Percentiles rank a stretch among this genome's conserved stretches.
These are phyloP conservation scores for Panus rudis DNA, from an alignment of 768 basidiomycete species.

Conservation along the genomic window DNA sequence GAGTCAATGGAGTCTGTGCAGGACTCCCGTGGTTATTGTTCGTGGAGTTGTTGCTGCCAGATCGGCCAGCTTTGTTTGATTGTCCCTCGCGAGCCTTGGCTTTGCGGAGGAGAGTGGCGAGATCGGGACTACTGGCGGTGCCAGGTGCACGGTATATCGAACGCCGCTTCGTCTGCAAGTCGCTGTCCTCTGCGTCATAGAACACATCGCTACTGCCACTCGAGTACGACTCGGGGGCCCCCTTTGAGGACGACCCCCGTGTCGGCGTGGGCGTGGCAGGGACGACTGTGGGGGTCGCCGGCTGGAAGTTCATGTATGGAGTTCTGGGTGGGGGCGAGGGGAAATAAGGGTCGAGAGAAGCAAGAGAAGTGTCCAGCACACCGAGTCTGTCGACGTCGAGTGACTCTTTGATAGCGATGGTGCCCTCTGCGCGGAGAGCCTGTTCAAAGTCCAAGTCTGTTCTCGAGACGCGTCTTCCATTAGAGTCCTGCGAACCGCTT, in stretches of 20 bases:
- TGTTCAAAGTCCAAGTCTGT: constrained; percentile 80
- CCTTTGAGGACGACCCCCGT: constrained; percentile 25
- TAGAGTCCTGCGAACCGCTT: constrained; percentile 44
- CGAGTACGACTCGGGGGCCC: constrained; percentile 44
- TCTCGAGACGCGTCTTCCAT: constrained; percentile 55
- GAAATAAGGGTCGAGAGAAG: constrained; percentile 35
- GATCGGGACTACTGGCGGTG: constrained; percentile 86
- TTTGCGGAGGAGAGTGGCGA: constrained; percentile 81
- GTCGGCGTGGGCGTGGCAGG: constrained; percentile 63
- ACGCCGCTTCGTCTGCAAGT: constrained; percentile 68
- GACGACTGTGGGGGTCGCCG: constrained; percentile 54
- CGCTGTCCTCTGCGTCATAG: constrained; percentile 59
- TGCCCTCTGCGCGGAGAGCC: constrained; percentile 59
- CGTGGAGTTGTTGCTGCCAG: constrained; percentile 28
- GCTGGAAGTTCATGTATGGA: constrained; percentile 33
- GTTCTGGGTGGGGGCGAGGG: constrained; percentile 32
- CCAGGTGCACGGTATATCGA: constrained; percentile 85
- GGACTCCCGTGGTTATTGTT: too few species aligned
- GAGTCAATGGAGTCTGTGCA: constrained; percentile 30
- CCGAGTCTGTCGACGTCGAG: constrained; percentile 65
- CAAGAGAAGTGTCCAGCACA: constrained; percentile 32
- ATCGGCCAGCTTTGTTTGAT: constrained; percentile 31
- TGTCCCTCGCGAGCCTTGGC: constrained; percentile 47
- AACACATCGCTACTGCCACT: constrained; percentile 50
- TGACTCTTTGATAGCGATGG: constrained; percentile 64